Percentiles rank a stretch among this genome's conserved stretches.
phyloP scores from a whole-genome alignment of 2,329 filamentous ascomycete genomes.

The Tetracladium maxilliforme region DNA sequence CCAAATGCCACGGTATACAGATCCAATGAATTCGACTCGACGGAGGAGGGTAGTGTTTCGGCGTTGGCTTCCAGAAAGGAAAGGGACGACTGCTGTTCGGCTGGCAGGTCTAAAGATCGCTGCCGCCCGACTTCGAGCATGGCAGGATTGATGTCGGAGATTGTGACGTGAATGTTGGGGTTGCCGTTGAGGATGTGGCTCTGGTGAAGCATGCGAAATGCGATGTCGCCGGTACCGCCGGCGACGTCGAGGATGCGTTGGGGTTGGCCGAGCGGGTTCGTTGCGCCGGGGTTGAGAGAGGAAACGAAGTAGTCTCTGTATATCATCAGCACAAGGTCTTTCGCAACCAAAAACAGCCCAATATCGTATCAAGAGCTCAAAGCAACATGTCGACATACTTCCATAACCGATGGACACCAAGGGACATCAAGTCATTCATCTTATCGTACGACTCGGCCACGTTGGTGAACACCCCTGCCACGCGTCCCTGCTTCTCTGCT shows the following conservation, averaged over 20 bases:
- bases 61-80: conserved; percentile 85
- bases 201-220: conserved; percentile 88
- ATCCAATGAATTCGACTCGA: conserved; percentile 64
- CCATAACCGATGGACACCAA: conserved; percentile 93
- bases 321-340: neutral
- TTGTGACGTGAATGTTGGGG: conserved; percentile 67
- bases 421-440: conserved; percentile 99
- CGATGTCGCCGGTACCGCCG: conserved; percentile 93
- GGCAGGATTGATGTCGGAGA: conserved; percentile 89
- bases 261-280: conserved; percentile 25
- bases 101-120: conserved; percentile 45
- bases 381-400: conserved; percentile 33
- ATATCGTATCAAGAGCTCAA: too few species aligned
- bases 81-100: conserved; percentile 39
- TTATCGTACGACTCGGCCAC: conserved; percentile 86
- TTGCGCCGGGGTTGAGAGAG: conserved; percentile 68
- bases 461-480: conserved; percentile 83
- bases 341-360: neutral
- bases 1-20: conserved; percentile 97
- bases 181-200: conserved; percentile 70
- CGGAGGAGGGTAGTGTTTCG: conserved; percentile 48
- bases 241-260: conserved; percentile 83
- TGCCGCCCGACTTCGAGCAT: conserved; percentile 86
- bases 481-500: conserved; percentile 27
- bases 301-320: conserved; percentile 78